Base-by-base conservation (phyloP, 306 rosid species). In the Lathyrus tuberosus region DNA sequence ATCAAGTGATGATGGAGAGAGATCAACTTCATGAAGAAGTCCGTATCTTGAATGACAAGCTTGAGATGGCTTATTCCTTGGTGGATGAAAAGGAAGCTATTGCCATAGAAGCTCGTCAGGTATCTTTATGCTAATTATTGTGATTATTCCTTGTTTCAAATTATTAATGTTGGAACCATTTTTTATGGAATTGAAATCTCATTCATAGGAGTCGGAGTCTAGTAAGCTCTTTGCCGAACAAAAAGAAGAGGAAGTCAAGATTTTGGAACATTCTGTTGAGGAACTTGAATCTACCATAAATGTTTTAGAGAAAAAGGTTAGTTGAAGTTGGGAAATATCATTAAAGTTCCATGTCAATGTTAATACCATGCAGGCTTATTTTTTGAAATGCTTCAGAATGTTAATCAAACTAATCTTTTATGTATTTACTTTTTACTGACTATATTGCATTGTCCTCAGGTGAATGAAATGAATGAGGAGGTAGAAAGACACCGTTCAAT, bases 241-340 rank as follows among this genome's bases (percentile, higher is more conserved):
- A 70, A 94, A 90, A 88, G 96, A 90, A 80, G 97, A 90, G 86
- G 98, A 94, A 73, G 97, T 90, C 62, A 88, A 83, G 82, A 90
- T 94, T 78, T 84, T 94, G 80, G 98, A 94, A 77, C 83, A 52
- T 76, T 94, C 98, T 68, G 85, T 94, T 76, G 98, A 90, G 80
- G 98, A 94, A 83, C 97, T 94, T 51, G 98, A 94, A 73, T 75
- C 86, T 72, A 94, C 98, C 75, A 84, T 94, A 76, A 85, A 94
- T 86, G 93, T 90, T 73, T 82, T 94, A 60, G 98, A 94, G 85
- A 86, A 83, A 70, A 94, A 90, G 98, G 98, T 94, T 62, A 62
- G 80, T 63, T 85, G 37, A 47, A 5, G 41, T 67, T 61, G 30
- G 12, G 54, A 8, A 65, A 31, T 69, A 28, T 77, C 65, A 5